Evolutionary conservation across 1,139 yeast species (phyloP).

Genomic region (Kazachstania sp.): DNA sequence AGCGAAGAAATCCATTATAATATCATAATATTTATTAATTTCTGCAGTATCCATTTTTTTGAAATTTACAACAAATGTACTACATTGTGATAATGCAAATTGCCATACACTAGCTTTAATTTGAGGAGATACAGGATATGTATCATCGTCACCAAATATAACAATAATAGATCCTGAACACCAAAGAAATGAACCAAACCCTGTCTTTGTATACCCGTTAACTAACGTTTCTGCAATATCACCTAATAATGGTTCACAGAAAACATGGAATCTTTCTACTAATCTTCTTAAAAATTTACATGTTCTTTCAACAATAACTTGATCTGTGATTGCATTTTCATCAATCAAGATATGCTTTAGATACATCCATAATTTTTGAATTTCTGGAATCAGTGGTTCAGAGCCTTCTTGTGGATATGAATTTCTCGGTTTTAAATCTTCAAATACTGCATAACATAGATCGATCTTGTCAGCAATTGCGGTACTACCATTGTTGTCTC

Average conservation of each 20-base stretch:
- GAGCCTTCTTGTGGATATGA: constrained; percentile 26
- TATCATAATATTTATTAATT: constrained; percentile 50
- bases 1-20: constrained; percentile 81
- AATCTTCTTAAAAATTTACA: constrained; percentile 60
- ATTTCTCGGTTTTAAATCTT: constrained; percentile 44
- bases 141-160: constrained; percentile 61
- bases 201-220: constrained; percentile 58
- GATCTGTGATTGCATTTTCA: constrained; percentile 20
- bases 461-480: constrained; percentile 71
- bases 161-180: constrained; percentile 77
- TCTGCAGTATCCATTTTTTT: constrained; percentile 24
- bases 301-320: constrained; percentile 49
- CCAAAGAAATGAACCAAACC: constrained; percentile 82
- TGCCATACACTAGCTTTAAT: constrained; percentile 42
- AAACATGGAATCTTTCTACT: constrained; percentile 46
- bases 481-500: constrained; percentile 28
- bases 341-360: constrained; percentile 18
- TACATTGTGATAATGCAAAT: constrained; percentile 41
- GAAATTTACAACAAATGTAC: constrained; percentile 36
- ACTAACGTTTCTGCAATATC: constrained; percentile 56
- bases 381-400: constrained; percentile 26
- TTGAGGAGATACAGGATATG: constrained; percentile 26
- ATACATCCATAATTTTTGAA: constrained; percentile 23
- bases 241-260: constrained; percentile 53
- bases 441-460: constrained; percentile 59